phyloP scores from a whole-genome alignment of 495 filamentous ascomycete genomes.

The Neurospora tetraspora region DNA sequence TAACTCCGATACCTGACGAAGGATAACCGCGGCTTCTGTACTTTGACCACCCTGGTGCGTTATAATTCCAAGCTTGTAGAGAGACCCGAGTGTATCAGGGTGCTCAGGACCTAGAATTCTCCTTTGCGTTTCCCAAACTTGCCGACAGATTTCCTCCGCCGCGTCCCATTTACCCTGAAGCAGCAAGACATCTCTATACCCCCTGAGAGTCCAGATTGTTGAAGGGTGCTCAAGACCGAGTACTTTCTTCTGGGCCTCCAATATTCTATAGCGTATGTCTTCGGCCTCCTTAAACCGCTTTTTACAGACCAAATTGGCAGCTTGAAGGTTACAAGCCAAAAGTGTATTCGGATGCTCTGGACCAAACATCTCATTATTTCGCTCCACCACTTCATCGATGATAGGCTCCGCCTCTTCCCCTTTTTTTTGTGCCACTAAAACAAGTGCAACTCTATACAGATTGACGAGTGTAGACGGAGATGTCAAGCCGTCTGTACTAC shows the following conservation, averaged over 20 bases:
- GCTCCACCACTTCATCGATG: background rate
- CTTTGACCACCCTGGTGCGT: background rate
- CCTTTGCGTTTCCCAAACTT: too few species aligned
- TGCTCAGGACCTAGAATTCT: background rate
- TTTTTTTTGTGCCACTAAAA: background rate
- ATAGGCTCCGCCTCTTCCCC: background rate
- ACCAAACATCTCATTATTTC: background rate
- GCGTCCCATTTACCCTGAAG: background rate
- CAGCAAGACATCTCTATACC: fast-evolving
- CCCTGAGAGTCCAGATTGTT: background rate
- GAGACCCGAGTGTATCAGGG: background rate
- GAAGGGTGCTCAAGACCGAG: background rate
- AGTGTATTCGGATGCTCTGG: background rate
- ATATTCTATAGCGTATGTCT: background rate
- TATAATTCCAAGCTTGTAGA: background rate
- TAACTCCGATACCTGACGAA: background rate
- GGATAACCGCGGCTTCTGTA: background rate
- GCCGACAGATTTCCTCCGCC: background rate
- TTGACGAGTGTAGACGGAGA: fast-evolving
- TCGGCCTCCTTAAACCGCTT: background rate
- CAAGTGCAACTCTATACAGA: fast-evolving
- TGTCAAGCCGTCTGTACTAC: background rate
- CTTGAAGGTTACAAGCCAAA: background rate
- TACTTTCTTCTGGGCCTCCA: background rate
- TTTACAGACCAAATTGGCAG: background rate